Evolutionary conservation across 2,329 filamentous ascomycete genomes (phyloP), one percentile per base, ranked within the genome.

Genomic region (Sarocladiaceae sp.): DNA sequence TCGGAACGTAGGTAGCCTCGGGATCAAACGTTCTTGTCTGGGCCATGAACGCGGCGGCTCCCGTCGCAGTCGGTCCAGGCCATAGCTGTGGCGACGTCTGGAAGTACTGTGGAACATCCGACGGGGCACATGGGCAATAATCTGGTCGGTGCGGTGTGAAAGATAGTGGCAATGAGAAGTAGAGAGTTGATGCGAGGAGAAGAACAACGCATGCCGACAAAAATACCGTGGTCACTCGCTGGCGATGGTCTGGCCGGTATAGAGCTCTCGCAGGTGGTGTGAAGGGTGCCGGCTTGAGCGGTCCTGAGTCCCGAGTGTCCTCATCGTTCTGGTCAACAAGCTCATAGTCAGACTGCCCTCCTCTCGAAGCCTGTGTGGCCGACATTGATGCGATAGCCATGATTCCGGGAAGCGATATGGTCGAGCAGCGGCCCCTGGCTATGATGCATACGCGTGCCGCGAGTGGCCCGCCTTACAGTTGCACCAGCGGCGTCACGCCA

Each of bases 61-160:
- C 88, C 1, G 87, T 91, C n/a, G 83, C 75, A 4, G 84, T 89
- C 33, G 85, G 85, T 1, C 86, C 86, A 66, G 75, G 68, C 73
- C 76, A 83, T 40, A 83, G 64, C 64, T 84, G 73, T 3, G 82
- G 80, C 22, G 71, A 73, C 0, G 82, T 86, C 63, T 84, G 79
- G 60, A 84, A 85, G 63, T 86, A 82, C 62, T 84, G 78, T 22
- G 83, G 82, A 44, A 83, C 74, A 36, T 73, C 70, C 52, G 62
- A 57, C 25, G 66, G 63, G 31, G 54, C 57, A 50, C 66, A 67
- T 37, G 64, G 63, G 52, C 67, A 67, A 10, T 60, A 53, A 28
- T 52, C 64, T 50, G 60, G 54, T 55, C 52, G 54, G 8, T 23
- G 36, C 15, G 29, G 3, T 53, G 57, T 53, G 52, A 66, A 65